Conservation (phyloP, 768 basidiomycete species). For the Russula griseocarnosa region DNA sequence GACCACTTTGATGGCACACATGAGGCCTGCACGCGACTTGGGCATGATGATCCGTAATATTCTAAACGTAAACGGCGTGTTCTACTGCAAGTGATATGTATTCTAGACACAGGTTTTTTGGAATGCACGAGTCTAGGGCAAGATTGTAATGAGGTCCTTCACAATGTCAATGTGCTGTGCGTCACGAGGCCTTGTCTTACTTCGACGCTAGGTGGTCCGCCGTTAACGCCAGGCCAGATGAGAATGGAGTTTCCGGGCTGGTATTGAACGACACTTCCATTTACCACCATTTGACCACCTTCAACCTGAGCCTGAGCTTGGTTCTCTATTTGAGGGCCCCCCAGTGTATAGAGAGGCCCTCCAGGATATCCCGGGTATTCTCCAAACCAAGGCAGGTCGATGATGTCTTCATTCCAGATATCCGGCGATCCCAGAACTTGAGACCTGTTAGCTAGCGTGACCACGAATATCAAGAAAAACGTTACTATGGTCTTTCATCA, state of each 20-base stretch:
- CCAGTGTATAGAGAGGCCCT: neutral
- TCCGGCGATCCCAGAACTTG: constrained; percentile 49
- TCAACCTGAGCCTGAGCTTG: neutral
- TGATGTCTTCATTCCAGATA: constrained; percentile 55
- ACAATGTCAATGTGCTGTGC: constrained; percentile 17
- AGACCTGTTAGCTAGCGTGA: constrained; percentile 54
- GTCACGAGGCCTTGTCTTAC: constrained; percentile 47
- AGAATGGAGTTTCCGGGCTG: constrained; percentile 59
- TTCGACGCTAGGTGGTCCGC: constrained; percentile 56
- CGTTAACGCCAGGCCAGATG: constrained; percentile 62
- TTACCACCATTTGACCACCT: constrained; percentile 23
- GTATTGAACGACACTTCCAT: constrained; percentile 45
- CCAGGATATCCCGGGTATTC: constrained; percentile 58
- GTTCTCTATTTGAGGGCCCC: neutral
- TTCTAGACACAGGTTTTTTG: neutral
- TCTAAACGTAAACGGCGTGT: constrained; percentile 22
- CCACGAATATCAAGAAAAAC: constrained; percentile 43
- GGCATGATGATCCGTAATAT: constrained; percentile 18
- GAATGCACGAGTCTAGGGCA: constrained; percentile 2
- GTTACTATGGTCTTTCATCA: constrained; percentile 34
- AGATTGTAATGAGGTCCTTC: constrained; percentile 1
- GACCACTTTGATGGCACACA: constrained; percentile 12
- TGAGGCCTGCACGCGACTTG: constrained; percentile 23
- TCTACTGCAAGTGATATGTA: constrained; percentile 24
- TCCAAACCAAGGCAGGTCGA: constrained; percentile 74